Evolutionary conservation across 2,329 filamentous ascomycete species (phyloP).

Genomic region (Hymenoscyphus fructigenus): DNA sequence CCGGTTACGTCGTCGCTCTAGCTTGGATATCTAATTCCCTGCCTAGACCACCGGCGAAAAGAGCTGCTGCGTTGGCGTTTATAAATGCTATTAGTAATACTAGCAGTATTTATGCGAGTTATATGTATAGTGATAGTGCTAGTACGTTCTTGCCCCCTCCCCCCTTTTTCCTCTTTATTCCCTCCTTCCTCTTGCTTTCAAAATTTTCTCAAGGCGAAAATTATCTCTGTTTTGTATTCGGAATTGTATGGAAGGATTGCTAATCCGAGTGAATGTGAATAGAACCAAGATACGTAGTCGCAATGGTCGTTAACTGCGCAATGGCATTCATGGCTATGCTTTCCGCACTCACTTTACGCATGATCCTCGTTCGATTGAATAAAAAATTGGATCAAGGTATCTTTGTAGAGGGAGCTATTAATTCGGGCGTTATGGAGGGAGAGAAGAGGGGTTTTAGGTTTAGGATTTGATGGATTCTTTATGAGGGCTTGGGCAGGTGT

Average conservation of each 20-base stretch:
- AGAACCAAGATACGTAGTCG: constrained; percentile 37
- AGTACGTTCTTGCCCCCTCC: constrained; percentile 12
- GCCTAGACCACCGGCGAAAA: constrained; percentile 65
- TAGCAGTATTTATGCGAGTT: constrained; percentile 67
- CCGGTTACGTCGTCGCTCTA: constrained; percentile 65
- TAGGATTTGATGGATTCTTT: constrained; percentile 46
- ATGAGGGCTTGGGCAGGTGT: not conserved
- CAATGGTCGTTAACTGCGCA: constrained; percentile 67
- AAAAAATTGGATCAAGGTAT: constrained; percentile 66
- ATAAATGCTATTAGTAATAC: constrained; percentile 74
- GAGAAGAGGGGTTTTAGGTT: constrained; percentile 65
- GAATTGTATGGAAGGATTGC: not conserved
- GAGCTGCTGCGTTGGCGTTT: constrained; percentile 66
- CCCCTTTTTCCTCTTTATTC: not conserved
- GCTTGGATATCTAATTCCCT: constrained; percentile 77
- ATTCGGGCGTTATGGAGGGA: constrained; percentile 55
- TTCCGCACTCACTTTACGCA: constrained; percentile 60
- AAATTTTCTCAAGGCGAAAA: not conserved
- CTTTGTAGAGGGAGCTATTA: constrained; percentile 50
- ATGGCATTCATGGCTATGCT: constrained; percentile 64
- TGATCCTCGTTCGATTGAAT: constrained; percentile 65
- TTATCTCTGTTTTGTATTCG: not conserved
- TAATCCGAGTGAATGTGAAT: not conserved
- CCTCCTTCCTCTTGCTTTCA: not conserved
- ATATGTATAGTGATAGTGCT: constrained; percentile 59